Evolutionary conservation across 306 rosid species (phyloP).

Genomic region (Ziziphus jujuba): DNA sequence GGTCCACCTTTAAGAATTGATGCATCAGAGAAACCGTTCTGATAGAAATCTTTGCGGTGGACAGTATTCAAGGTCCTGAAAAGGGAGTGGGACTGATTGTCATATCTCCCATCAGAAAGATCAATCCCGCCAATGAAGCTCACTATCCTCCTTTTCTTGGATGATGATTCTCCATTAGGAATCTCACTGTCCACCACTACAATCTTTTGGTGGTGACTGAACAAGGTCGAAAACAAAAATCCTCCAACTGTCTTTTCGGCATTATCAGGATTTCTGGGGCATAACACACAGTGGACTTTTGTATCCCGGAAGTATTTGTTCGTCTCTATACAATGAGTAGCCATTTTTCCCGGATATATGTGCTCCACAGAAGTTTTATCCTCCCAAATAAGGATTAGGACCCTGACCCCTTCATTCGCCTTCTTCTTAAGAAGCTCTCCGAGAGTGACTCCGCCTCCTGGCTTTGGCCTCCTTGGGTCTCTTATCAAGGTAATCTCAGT

Average conservation of each 20-base stretch:
- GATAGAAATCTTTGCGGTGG: conserved; percentile 42
- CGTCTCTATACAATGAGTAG: conserved; percentile 52
- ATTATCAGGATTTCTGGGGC: conserved; percentile 45
- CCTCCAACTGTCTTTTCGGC: conserved; percentile 31
- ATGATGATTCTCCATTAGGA: conserved; percentile 14
- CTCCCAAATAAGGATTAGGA: conserved; percentile 59
- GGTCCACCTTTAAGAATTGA: conserved; percentile 48
- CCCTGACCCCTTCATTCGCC: conserved; percentile 48
- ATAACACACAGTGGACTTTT: conserved; percentile 37
- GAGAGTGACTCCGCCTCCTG: conserved; percentile 32
- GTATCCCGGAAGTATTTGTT: conserved; percentile 37
- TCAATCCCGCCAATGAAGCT: conserved; percentile 56
- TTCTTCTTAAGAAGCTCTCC: conserved; percentile 49
- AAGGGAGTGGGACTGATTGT: conserved; percentile 45
- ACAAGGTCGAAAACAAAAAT: conserved; percentile 42
- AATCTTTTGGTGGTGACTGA: conserved; percentile 57
- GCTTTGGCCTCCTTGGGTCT: conserved; percentile 31
- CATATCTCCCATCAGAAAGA: conserved; percentile 61
- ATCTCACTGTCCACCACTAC: conserved; percentile 41
- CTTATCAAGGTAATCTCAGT: conserved; percentile 38
- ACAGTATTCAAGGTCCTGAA: conserved; percentile 37
- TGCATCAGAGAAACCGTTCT: conserved; percentile 33
- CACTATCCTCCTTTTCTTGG: conserved; percentile 41
- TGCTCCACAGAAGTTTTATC: conserved; percentile 47
- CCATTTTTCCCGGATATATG: conserved; percentile 59